Conservation (phyloP, 805 yeast genomes). For the Wickerhamiella australiensis region DNA sequence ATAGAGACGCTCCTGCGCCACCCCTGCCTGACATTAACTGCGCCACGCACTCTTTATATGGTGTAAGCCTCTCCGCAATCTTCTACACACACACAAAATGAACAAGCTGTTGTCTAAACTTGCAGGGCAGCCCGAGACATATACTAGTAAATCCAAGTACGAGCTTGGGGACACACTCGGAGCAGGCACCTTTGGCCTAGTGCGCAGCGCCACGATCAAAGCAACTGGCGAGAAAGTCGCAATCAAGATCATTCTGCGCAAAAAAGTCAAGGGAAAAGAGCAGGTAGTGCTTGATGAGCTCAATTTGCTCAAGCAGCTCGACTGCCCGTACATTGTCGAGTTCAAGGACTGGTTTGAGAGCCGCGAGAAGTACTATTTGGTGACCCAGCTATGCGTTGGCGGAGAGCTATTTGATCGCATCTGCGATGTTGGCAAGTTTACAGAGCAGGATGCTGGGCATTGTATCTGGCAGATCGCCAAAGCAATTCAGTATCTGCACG, state of each 20-base stretch:
- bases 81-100: too few species aligned
- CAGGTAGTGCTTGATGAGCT: constrained; percentile 71
- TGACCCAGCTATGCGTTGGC: constrained; percentile 89
- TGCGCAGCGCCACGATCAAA: constrained; percentile 53
- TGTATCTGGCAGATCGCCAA: constrained; percentile 62
- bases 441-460: constrained; percentile 75
- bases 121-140: constrained; percentile 62
- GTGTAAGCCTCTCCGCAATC: too few species aligned
- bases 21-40: too few species aligned
- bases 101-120: constrained; percentile 37
- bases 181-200: constrained; percentile 93
- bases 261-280: constrained; percentile 70
- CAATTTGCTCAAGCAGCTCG: constrained; percentile 48
- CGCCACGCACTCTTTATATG: not conserved
- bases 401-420: constrained; percentile 91
- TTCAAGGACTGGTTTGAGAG: constrained; percentile 90
- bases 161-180: constrained; percentile 77
- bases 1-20: too few species aligned
- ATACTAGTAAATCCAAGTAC: constrained; percentile 53
- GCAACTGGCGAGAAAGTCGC: constrained; percentile 64
- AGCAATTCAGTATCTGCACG: constrained; percentile 72
- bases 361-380: constrained; percentile 82
- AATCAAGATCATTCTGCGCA: constrained; percentile 75
- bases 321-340: constrained; percentile 80
- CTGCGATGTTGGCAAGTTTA: constrained; percentile 65